Evolutionary conservation across 345 rosid genomes (phyloP).

Genomic region (Citrus sinensis): DVS_A1.0 CM039165.1:35640001-35640500

Average conservation of each 20-base stretch:
- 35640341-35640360: neutral
- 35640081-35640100: conserved; percentile 56
- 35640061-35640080: conserved; percentile 15
- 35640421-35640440: conserved; percentile 1
- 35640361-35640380: conserved; percentile 2
- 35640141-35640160: conserved; percentile 24
- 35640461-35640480: conserved; percentile 6
- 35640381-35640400: neutral
- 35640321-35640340: neutral
- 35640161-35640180: conserved; percentile 25
- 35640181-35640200: conserved; percentile 20
- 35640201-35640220: neutral
- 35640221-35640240: conserved; percentile 16
- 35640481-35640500: conserved; percentile 35
- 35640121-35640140: conserved; percentile 63
- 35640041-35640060: conserved; percentile 32
- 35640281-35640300: neutral
- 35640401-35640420: conserved; percentile 1
- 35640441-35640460: neutral
- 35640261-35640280: too few relatives aligned
- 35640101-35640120: conserved; percentile 39
- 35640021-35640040: conserved; percentile 19
- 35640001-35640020: conserved; percentile 48
- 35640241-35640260: conserved; percentile 9
- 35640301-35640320: too few relatives aligned